Evolutionary conservation across 2,329 filamentous ascomycete genomes (phyloP).

Genomic region (Colletotrichum sp.): DNA sequence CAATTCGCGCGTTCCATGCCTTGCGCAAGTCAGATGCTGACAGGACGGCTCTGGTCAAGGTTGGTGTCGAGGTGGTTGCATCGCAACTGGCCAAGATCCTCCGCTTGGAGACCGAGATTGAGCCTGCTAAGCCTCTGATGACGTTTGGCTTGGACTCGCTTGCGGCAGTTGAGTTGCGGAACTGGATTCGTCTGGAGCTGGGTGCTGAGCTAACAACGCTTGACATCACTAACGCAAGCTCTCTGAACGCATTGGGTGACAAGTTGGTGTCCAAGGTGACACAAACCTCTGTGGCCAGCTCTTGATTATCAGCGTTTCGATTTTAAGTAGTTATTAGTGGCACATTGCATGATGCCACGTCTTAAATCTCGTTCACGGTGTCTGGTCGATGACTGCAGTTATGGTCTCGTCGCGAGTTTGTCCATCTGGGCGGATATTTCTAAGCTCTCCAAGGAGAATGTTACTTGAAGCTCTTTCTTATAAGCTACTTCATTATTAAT

Average conservation of each 20-base stretch:
- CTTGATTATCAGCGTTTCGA: background rate
- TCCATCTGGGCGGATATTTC: too few species aligned
- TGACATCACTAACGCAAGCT: conserved; percentile 31
- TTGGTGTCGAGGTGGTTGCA: conserved; percentile 25
- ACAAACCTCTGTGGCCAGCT: background rate
- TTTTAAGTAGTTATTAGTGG: background rate
- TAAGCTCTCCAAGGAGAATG: too few species aligned
- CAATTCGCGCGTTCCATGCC: conserved; percentile 19
- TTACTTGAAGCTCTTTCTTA: too few species aligned
- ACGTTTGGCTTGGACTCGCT: conserved; percentile 34
- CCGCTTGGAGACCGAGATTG: conserved; percentile 26
- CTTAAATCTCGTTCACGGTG: background rate
- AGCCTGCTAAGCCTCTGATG: conserved; percentile 27
- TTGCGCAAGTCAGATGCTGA: conserved; percentile 25
- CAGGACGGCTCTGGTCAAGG: conserved; percentile 15
- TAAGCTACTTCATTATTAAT: too few species aligned
- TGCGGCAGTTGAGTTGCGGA: conserved; percentile 32
- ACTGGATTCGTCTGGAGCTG: conserved; percentile 27
- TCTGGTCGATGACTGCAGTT: background rate
- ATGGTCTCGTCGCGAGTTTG: background rate
- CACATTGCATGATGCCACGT: background rate
- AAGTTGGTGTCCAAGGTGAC: conserved; percentile 21
- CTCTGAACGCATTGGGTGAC: conserved; percentile 29
- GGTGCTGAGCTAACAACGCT: conserved; percentile 29
- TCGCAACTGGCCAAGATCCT: conserved; percentile 28